These are phyloP conservation scores for Nepenthes mirabilis DNA, from an alignment of 148 eudicot genomes.

Conservation along the genomic window DNA sequence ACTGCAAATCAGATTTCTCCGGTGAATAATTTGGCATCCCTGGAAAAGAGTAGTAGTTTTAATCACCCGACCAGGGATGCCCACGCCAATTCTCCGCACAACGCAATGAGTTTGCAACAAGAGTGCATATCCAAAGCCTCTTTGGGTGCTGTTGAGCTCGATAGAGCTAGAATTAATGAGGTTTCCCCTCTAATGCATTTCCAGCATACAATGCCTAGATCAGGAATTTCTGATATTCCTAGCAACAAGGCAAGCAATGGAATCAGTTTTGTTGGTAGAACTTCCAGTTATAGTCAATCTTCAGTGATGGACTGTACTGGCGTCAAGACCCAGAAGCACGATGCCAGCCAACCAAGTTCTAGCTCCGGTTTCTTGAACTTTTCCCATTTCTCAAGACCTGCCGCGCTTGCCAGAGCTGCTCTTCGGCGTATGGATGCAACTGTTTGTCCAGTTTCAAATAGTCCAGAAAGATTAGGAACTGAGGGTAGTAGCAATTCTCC, in stretches of 20 bases:
- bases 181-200: slow-evolving; percentile 12
- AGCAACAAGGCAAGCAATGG: slow-evolving; percentile 17
- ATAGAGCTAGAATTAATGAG: slow-evolving; percentile 22
- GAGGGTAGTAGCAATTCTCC: slow-evolving; percentile 16
- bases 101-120: slow-evolving; percentile 14
- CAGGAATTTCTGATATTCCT: slow-evolving; percentile 32
- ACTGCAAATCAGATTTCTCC: slow-evolving; percentile 32
- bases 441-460: slow-evolving; percentile 11
- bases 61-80: slow-evolving; percentile 13
- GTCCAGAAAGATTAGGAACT: slow-evolving; percentile 15
- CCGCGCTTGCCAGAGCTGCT: slow-evolving; percentile 31
- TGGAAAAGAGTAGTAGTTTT: slow-evolving; percentile 26
- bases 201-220: slow-evolving; percentile 27
- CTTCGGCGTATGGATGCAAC: slow-evolving; percentile 7
- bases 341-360: slow-evolving; percentile 24
- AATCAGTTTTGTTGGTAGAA: slow-evolving; percentile 17
- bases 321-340: slow-evolving; percentile 30
- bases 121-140: slow-evolving; percentile 21
- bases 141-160: slow-evolving; percentile 15
- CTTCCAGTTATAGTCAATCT: slow-evolving; percentile 19
- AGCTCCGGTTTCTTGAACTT: slow-evolving; percentile 49
- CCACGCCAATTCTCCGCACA: slow-evolving; percentile 11
- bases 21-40: slow-evolving; percentile 19
- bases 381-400: slow-evolving; percentile 56
- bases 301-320: slow-evolving; percentile 17